Base-by-base conservation (phyloP, 805 yeast species). In the Hanseniaspora valbyensis region DNA sequence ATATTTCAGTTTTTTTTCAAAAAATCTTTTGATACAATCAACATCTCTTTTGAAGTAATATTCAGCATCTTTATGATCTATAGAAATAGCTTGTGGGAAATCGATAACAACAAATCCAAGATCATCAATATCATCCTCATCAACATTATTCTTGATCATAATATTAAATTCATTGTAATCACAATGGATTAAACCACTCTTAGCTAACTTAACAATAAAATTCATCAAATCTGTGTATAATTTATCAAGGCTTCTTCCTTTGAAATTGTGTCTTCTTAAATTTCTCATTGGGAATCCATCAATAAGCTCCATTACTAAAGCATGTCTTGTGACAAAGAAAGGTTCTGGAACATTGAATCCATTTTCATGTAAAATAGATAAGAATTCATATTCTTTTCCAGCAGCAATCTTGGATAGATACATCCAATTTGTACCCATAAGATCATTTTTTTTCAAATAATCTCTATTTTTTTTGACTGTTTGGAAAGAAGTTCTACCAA, bases 91-190 rank as follows among this genome's bases (percentile, higher is more conserved):
- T 67, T 92, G 99, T 2, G 99, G 99, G 72, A 92, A 92, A 72
- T 92, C 99, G 59, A 92, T 90, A 25, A 92, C 95, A 19, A 89
- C 82, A 59, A 88, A 86, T 44, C 85, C 92, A 39, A 69, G 67
- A 50, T 80, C 85, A 52, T 67, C 68, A 18, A 71, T 61, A 37
- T 63, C 70, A 19, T 44, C 28, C 16, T 42, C 43, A 16, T 68
- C 67, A 18, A 72, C 75, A 41, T 75, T 76, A 29, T 76, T 71
- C 55, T 83, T 83, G 37, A 83, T 72, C 76, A 92, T 86, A 57
- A 92, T 87, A 65, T 92, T 92, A 66, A 92, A 92, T 68, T 92
- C 99, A 65, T 92, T 92, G 69, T 81, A 92, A 70, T 92, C 99
- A 73, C 98, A 90, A 66, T 92, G 99, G 49, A 92, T 88, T 51